Conservation (phyloP, 208 protist species). For the Leptomonas pyrrhocoris region DNA sequence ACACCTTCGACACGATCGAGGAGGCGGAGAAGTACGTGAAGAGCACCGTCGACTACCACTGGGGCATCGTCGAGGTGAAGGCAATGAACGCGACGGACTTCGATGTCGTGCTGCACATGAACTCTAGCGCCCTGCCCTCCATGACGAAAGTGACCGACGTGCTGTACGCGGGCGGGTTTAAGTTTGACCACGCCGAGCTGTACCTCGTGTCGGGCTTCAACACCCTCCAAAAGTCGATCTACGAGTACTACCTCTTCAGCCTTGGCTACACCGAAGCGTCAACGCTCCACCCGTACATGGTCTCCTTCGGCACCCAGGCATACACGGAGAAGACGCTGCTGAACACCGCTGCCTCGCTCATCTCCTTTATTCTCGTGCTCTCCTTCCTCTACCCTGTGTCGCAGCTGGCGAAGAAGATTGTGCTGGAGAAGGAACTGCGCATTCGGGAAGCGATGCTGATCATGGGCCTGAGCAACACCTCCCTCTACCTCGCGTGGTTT, state of each 20-base stretch:
- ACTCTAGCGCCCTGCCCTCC: constrained; percentile 40
- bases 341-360: constrained; percentile 37
- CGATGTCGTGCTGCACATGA: constrained; percentile 55
- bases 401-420: constrained; percentile 78
- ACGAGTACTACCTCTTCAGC: constrained; percentile 42
- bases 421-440: constrained; percentile 87
- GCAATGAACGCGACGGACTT: constrained; percentile 39
- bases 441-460: constrained; percentile 88
- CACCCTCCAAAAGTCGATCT: constrained; percentile 43
- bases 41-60: constrained; percentile 28
- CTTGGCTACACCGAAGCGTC: constrained; percentile 32
- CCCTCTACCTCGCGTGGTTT: constrained; percentile 65
- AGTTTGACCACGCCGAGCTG: constrained; percentile 38
- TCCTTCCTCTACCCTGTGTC: constrained; percentile 78
- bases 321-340: constrained; percentile 60
- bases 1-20: constrained; percentile 39
- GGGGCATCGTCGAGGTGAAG: constrained; percentile 53
- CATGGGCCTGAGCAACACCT: constrained; percentile 74
- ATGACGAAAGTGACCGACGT: constrained; percentile 27
- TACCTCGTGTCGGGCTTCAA: constrained; percentile 61
- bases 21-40: constrained; percentile 38
- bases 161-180: constrained; percentile 44
- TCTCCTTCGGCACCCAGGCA: constrained; percentile 30
- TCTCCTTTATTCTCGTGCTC: constrained; percentile 71
- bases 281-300: constrained; percentile 35